phyloP scores from a whole-genome alignment of 768 basidiomycete genomes.

The Xanthoconium stramineum region DNA sequence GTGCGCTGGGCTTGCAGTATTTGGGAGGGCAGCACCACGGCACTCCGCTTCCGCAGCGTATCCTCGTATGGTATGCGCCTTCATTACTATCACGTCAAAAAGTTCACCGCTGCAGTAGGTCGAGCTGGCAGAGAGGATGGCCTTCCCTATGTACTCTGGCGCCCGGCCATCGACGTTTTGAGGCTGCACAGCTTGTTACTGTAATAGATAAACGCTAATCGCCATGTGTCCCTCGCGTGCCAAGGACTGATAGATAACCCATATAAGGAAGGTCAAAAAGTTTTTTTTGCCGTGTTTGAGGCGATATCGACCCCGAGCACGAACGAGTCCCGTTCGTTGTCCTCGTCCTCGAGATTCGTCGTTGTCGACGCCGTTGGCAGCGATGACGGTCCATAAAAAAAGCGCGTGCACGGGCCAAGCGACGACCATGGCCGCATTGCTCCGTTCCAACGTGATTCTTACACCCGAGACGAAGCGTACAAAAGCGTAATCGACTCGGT shows the following conservation, averaged over 20 bases:
- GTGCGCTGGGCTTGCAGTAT: conserved; percentile 26
- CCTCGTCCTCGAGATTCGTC: background rate
- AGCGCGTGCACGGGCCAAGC: background rate
- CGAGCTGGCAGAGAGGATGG: background rate
- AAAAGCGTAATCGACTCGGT: conserved; percentile 37
- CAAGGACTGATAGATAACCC: conserved; percentile 10
- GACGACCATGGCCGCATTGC: conserved; percentile 4
- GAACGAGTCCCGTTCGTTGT: background rate
- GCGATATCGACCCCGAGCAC: conserved; percentile 27
- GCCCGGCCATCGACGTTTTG: too few species aligned
- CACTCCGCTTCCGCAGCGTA: conserved; percentile 20
- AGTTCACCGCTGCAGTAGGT: background rate
- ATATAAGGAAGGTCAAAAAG: conserved; percentile 20
- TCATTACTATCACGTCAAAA: background rate
- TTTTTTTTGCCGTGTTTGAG: conserved; percentile 12
- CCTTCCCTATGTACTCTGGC: background rate
- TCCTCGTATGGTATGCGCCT: conserved; percentile 16
- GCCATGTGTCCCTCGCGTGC: conserved; percentile 12
- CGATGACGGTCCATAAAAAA: background rate
- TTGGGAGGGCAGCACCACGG: conserved; percentile 26
- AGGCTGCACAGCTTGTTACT: conserved; percentile 12
- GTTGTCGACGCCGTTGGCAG: conserved; percentile 4
- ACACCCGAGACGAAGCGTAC: conserved; percentile 12
- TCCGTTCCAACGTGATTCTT: conserved; percentile 10
- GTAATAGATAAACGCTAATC: conserved; percentile 16